A percentile compares a stretch with the other conserved stretches of the same genome.
phyloP scores from a whole-genome alignment of 2,329 filamentous ascomycete genomes.

The Alternaria panax region DNA sequence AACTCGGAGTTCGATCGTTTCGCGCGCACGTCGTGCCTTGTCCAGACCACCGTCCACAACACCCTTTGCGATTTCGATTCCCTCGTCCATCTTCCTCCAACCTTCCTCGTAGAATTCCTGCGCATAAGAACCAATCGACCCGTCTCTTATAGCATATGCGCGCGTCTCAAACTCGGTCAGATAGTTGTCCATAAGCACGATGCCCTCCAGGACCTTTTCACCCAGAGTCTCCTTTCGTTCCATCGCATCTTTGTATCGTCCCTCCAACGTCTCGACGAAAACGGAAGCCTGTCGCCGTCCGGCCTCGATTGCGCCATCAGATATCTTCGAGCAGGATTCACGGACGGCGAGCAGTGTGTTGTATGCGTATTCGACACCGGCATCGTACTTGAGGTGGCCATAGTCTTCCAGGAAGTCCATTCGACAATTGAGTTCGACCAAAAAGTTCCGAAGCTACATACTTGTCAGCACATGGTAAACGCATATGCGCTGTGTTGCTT shows the following conservation, averaged over 20 bases:
- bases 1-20: slow-evolving; percentile 65
- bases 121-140: slow-evolving; percentile 76
- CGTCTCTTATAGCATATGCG: slow-evolving; percentile 79
- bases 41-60: slow-evolving; percentile 83
- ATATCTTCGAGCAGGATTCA: slow-evolving; percentile 86
- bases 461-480: slow-evolving; percentile 24
- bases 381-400: slow-evolving; percentile 81
- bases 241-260: slow-evolving; percentile 84
- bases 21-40: slow-evolving; percentile 80
- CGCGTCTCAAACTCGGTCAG: slow-evolving; percentile 84
- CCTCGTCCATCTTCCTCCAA: slow-evolving; percentile 80
- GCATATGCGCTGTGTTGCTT: slow-evolving; percentile 10
- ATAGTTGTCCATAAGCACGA: slow-evolving; percentile 85
- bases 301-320: slow-evolving; percentile 86
- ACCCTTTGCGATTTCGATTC: slow-evolving; percentile 74
- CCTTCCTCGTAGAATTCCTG: slow-evolving; percentile 78
- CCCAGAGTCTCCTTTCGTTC: slow-evolving; percentile 85
- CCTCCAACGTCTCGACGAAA: slow-evolving; percentile 91
- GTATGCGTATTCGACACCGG: slow-evolving; percentile 84
- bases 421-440: slow-evolving; percentile 84
- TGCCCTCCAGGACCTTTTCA: slow-evolving; percentile 87
- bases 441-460: slow-evolving; percentile 74
- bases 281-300: slow-evolving; percentile 84
- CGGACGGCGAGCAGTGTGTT: slow-evolving; percentile 85
- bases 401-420: slow-evolving; percentile 90